A percentile compares a stretch with the other conserved stretches of the same genome.
Conservation (phyloP, 2,329 filamentous ascomycete species). For the Purpureocillium lavendulum region DNA sequence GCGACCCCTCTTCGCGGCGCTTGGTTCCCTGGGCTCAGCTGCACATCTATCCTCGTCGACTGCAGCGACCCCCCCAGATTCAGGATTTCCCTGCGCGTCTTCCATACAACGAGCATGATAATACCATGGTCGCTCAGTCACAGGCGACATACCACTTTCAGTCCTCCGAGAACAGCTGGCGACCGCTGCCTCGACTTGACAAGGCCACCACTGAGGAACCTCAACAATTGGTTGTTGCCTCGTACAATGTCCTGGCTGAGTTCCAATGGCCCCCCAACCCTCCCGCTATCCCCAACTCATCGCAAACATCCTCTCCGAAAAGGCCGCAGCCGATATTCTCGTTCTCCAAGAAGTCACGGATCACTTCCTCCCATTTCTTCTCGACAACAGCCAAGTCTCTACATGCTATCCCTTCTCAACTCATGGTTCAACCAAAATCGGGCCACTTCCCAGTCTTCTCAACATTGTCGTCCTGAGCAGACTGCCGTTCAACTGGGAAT, state of each 20-base stretch:
- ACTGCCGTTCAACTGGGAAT: constrained; percentile 45
- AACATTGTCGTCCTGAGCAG: constrained; percentile 55
- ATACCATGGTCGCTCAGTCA: neutral
- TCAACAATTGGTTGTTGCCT: constrained; percentile 29
- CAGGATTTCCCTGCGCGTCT: no score
- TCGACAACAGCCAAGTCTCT: constrained; percentile 35
- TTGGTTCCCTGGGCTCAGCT: constrained; percentile 53
- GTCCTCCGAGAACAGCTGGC: neutral
- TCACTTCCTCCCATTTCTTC: constrained; percentile 48
- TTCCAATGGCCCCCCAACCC: constrained; percentile 36
- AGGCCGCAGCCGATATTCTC: constrained; percentile 36
- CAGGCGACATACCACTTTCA: neutral
- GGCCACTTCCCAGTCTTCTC: constrained; percentile 49
- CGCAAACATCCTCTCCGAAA: constrained; percentile 31
- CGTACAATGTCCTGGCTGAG: constrained; percentile 46
- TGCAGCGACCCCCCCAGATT: neutral
- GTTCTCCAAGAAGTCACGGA: constrained; percentile 59
- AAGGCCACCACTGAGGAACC: neutral
- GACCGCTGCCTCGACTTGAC: neutral
- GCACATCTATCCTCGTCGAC: constrained; percentile 16
- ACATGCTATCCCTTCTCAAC: constrained; percentile 46
- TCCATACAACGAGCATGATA: no score
- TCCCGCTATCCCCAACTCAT: constrained; percentile 34
- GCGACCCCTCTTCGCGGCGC: constrained; percentile 32
- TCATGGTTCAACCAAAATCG: constrained; percentile 46